Evolutionary conservation across 2,329 filamentous ascomycete species (phyloP), one percentile per base, ranked within the genome.

Genomic region (Fusarium brachygibbosum): DNA sequence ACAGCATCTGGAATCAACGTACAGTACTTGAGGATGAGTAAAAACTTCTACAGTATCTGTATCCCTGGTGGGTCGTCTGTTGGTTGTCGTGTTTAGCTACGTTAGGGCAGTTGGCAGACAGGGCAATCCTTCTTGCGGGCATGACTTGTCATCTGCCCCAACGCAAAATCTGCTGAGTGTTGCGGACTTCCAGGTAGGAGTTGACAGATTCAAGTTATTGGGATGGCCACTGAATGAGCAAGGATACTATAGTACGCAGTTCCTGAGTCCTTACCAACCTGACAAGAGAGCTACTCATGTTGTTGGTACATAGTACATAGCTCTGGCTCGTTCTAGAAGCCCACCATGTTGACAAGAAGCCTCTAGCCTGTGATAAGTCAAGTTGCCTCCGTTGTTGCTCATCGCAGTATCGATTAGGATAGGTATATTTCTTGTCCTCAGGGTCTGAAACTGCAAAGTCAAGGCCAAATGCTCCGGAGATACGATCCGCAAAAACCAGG

Each of bases 81-180:
- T 74, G 63, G 64, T 53, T 60, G 64, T 44, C 32, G 42, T 38
- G 51, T 55, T 69, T 53, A 51, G 53, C 42, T 59, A 45, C 40
- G 45, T 61, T 35, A 60, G 62, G 62, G 55, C 55, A 51, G 48
- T 38, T 34, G n/a, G 32, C 12, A 48, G 58, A 55, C 65, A 55
- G 37, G 57, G 63, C 63, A 69, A 61, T 48, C 53, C 58, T 71
- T 25, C 51, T 51, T 40, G 53, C 48, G 46, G 34, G 58, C 51
- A 51, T 71, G 70, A 73, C 68, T 55, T 69, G 61, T 74, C 67
- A 64, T 64, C 58, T 68, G 54, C 31, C 37, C 31, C 17, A n/a
- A 31, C 28, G 19, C 7, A 41, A 53, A 41, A 19, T 25, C n/a
- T 28, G 48, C 42, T 58, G 35, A 28, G 25, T 48, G 25, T 31